Conservation (phyloP, 148 eudicot species). For the Oxyria digyna region DNA sequence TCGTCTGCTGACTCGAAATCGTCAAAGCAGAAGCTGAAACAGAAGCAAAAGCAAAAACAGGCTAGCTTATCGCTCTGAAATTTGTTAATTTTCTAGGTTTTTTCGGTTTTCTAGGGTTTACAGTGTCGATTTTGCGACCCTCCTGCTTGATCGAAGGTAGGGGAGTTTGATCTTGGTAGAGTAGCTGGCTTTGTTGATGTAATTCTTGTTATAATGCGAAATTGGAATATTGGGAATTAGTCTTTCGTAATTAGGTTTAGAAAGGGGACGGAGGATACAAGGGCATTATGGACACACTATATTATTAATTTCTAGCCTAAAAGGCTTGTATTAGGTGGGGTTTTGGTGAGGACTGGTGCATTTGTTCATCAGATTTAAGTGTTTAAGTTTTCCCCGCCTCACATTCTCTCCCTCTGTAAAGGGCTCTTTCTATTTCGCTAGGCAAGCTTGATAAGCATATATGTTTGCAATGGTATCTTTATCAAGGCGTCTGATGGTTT, state of each 20-base stretch:
- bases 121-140: neutral
- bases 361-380: neutral
- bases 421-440: neutral
- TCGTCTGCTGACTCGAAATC: slow-evolving; percentile 22
- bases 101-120: neutral
- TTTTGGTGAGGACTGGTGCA: neutral
- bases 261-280: neutral
- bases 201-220: neutral
- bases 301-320: neutral
- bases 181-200: neutral
- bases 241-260: neutral
- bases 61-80: neutral
- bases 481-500: neutral
- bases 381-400: neutral
- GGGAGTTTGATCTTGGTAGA: neutral
- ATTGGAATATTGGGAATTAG: neutral
- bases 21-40: slow-evolving; percentile 23
- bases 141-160: neutral
- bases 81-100: slow-evolving; percentile 1
- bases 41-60: slow-evolving; percentile 14
- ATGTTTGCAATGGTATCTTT: neutral
- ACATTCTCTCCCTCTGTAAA: neutral
- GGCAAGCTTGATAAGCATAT: neutral
- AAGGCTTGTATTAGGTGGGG: neutral
- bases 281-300: neutral